These are phyloP conservation scores for Luzula sylvatica DNA, from an alignment of 176 grass and related monocot species.

Conservation along the genomic window DNA sequence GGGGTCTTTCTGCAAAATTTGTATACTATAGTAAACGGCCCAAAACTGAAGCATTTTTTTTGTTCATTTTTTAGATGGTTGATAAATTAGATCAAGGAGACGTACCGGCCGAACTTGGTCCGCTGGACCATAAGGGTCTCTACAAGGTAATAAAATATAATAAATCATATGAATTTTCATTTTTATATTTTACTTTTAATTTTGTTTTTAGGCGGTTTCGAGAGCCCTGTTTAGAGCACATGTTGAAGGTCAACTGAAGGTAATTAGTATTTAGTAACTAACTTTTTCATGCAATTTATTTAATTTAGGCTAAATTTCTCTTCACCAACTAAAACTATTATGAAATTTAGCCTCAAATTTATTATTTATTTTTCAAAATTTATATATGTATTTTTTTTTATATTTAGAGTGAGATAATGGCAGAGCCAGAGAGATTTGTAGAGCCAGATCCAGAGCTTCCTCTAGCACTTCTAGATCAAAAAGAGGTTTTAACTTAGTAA, in stretches of 20 bases:
- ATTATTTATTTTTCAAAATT: background rate
- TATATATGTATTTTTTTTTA: conserved; percentile 32
- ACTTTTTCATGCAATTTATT: background rate
- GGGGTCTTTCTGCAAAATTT: no score
- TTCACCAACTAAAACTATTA: no score
- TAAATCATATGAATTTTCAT: conserved; percentile 1
- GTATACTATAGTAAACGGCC: no score
- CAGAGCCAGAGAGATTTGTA: conserved; percentile 90
- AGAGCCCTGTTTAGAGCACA: conserved; percentile 94
- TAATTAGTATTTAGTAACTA: conserved; percentile 27
- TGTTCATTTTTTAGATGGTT: conserved; percentile 66
- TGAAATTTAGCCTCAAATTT: no score
- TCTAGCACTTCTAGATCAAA: conserved; percentile 97
- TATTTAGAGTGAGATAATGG: conserved; percentile 94
- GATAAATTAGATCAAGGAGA: conserved; percentile 91
- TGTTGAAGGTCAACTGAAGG: conserved; percentile 99
- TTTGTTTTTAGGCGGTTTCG: conserved; percentile 63
- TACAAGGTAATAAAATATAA: conserved; percentile 46
- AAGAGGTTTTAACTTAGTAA: conserved; percentile 43
- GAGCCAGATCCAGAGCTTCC: conserved; percentile 95
- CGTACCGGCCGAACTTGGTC: conserved; percentile 67
- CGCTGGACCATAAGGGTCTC: conserved; percentile 81
- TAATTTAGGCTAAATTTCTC: no score
- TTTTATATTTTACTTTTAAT: conserved; percentile 19
- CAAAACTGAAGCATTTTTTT: background rate